Conservation (phyloP, 495 filamentous ascomycete genomes). For the Umbilicaria muhlenbergii region DNA sequence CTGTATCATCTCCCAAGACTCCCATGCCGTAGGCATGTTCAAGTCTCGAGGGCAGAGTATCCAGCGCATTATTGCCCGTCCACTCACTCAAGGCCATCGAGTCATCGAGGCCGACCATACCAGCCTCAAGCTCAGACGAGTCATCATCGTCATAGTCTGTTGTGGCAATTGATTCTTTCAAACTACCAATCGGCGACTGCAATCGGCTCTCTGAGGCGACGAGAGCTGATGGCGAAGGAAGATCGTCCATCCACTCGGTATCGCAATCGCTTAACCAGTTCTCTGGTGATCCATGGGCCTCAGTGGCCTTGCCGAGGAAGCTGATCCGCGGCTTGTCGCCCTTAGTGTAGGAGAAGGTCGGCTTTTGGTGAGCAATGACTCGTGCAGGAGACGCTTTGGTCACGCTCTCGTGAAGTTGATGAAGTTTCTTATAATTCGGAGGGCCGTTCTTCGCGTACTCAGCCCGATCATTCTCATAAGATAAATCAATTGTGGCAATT, state of each 20-base stretch:
- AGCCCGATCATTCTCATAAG: constrained; percentile 10
- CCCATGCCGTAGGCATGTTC: no score
- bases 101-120: constrained; percentile 14
- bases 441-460: constrained; percentile 13
- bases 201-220: constrained; percentile 7
- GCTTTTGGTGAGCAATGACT: constrained; percentile 18
- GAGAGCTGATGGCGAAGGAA: constrained; percentile 26
- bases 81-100: constrained; percentile 5
- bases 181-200: no score
- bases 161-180: neutral
- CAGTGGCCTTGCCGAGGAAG: constrained; percentile 1
- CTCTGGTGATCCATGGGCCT: neutral
- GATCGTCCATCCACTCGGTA: constrained; percentile 20
- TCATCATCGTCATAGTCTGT: constrained; percentile 11
- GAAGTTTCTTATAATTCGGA: constrained; percentile 16
- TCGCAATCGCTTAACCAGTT: constrained; percentile 21
- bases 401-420: constrained; percentile 20
- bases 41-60: neutral
- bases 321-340: constrained; percentile 8
- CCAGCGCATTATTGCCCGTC: neutral
- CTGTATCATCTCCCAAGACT: no score
- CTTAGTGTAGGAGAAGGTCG: constrained; percentile 15
- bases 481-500: constrained; percentile 20
- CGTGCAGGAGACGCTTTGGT: constrained; percentile 8
- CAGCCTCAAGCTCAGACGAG: constrained; percentile 10